Conservation (phyloP, 129 eudicot species). For the Centrapalus pauciflorus region DNA sequence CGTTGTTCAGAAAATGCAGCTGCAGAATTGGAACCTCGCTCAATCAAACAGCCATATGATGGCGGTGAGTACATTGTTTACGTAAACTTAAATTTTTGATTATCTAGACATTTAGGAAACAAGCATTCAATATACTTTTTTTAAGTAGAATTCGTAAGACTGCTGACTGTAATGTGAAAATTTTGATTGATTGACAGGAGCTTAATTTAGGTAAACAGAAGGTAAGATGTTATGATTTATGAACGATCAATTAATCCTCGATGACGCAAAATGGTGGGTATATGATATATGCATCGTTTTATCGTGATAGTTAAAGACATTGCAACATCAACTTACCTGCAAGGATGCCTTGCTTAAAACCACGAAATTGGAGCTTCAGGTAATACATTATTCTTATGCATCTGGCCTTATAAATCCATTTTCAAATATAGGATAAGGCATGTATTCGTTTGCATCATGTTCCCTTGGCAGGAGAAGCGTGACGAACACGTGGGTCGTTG, state of each 20-base stretch:
- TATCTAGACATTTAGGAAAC: neutral
- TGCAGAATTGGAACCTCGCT: conserved; percentile 88
- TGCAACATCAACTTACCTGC: conserved; percentile 64
- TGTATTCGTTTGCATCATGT: too few relatives aligned
- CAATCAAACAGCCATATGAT: conserved; percentile 69
- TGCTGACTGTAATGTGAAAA: neutral
- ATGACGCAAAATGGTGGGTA: neutral
- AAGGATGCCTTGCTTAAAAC: conserved; percentile 71
- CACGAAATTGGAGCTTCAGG: conserved; percentile 44
- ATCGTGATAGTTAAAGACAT: conserved; percentile 51
- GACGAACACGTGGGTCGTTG: too few relatives aligned
- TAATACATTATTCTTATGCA: neutral
- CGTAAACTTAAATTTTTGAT: neutral
- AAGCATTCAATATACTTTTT: too few relatives aligned
- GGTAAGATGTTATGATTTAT: conserved; percentile 32
- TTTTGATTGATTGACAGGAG: conserved; percentile 54
- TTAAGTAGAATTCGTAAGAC: neutral
- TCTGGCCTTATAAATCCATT: neutral
- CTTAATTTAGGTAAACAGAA: conserved; percentile 63
- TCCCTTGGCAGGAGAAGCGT: too few relatives aligned
- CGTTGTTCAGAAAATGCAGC: conserved; percentile 57
- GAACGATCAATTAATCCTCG: neutral
- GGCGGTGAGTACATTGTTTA: conserved; percentile 43
- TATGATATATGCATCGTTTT: neutral
- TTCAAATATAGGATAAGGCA: neutral